Base-by-base conservation (phyloP, 176 grass and related monocot species). In the Ananas comosus region DNA sequence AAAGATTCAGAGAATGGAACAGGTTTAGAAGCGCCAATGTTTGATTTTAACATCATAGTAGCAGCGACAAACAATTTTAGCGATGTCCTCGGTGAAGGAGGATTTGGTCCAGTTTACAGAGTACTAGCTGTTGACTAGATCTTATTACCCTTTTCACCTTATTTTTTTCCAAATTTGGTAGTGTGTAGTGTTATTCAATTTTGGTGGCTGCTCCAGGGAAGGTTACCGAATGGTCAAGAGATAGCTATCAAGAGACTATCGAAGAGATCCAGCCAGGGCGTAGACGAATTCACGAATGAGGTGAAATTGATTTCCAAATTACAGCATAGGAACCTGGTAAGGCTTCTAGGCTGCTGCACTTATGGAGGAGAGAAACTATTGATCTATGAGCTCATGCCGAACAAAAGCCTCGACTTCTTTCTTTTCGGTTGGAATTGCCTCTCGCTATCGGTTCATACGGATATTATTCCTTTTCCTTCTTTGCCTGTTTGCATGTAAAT, bases 91-190 rank as follows among this genome's bases (percentile, higher is more conserved):
- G 90, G 90, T 0, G 78, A 76, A 65, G 90, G 90, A 54, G 90
- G 86, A 64, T 94, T 94, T 50, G 90, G 90, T 72, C 59, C 83
- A 61, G 90, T 94, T 82, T 94, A 86, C 80, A 86, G 84, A 86
- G 90, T 94, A 42, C 33, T n/a, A n/a, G n/a, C n/a, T n/a, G n/a
- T n/a, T n/a, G n/a, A n/a, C n/a, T n/a, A n/a, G n/a, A n/a, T n/a
- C n/a, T n/a, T n/a, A n/a, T n/a, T n/a, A n/a, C n/a, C n/a, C n/a
- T n/a, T n/a, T n/a, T n/a, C n/a, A n/a, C n/a, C n/a, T n/a, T n/a
- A n/a, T n/a, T n/a, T n/a, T n/a, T 29, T 18, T 10, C 13, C 53
- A 18, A 61, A 49, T 48, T 17, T 12, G 13, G 10, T 13, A 24
- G 64, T 11, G 51, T 4, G 64, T 10, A 61, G 47, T 11, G 25